phyloP scores from a whole-genome alignment of 768 basidiomycete genomes.

The Tricholoma sp. region DNA sequence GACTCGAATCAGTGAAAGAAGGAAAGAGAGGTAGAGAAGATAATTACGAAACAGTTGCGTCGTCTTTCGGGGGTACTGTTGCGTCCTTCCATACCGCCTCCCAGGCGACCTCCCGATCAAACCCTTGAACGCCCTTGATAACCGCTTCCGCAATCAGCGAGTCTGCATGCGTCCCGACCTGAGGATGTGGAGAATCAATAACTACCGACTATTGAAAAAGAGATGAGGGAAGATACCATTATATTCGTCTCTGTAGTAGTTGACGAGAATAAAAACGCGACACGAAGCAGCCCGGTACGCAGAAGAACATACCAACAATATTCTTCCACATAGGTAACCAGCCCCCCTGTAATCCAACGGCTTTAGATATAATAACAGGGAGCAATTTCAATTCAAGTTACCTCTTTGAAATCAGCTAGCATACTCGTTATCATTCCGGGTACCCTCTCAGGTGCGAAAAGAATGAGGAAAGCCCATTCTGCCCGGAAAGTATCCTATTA shows the following conservation, averaged over 20 bases:
- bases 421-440: slow-evolving; percentile 74
- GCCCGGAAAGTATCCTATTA: slow-evolving; percentile 73
- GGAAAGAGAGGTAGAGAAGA: background rate
- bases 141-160: slow-evolving; percentile 72
- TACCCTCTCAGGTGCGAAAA: slow-evolving; percentile 73
- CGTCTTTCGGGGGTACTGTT: slow-evolving; percentile 53
- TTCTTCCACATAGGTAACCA: slow-evolving; percentile 95
- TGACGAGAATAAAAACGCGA: background rate
- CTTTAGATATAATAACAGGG: background rate
- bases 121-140: slow-evolving; percentile 60
- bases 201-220: background rate
- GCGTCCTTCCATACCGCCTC: slow-evolving; percentile 73
- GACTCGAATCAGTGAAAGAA: background rate
- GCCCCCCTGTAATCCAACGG: slow-evolving; percentile 46
- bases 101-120: slow-evolving; percentile 63
- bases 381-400: slow-evolving; percentile 14
- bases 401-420: slow-evolving; percentile 73
- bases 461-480: slow-evolving; percentile 72
- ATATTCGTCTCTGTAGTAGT: slow-evolving; percentile 65
- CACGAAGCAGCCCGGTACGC: too few relatives aligned
- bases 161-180: slow-evolving; percentile 78
- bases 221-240: slow-evolving; percentile 43
- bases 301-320: slow-evolving; percentile 40
- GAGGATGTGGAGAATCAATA: background rate
- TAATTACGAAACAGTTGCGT: slow-evolving; percentile 46